Percentiles rank a stretch among this genome's conserved stretches.
Conservation (phyloP, 1,284 basidiomycete species). For the Malassezia obtusa region DNA sequence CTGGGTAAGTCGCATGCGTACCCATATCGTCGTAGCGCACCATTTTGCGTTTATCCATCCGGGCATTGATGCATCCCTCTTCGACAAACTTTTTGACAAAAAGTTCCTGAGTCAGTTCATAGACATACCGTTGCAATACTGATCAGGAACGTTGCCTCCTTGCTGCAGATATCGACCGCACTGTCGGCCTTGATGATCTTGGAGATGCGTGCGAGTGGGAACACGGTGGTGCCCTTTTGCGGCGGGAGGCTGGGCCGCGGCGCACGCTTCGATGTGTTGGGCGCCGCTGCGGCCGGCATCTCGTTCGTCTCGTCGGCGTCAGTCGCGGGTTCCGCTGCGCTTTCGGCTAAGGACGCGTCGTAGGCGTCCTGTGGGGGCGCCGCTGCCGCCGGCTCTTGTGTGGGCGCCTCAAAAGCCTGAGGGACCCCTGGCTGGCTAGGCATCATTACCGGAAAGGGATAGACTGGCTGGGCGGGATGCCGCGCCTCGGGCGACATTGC, state of each 20-base stretch:
- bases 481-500: too few relatives aligned
- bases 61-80: constrained; percentile 31
- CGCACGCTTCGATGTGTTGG: background rate
- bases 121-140: constrained; percentile 24
- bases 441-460: too few relatives aligned
- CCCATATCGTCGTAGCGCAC: constrained; percentile 35
- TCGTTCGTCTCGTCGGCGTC: background rate
- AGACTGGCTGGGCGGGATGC: too few relatives aligned
- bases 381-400: too few relatives aligned
- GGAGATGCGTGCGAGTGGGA: constrained; percentile 28
- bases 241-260: constrained; percentile 2
- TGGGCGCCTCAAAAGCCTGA: too few relatives aligned
- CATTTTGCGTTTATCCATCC: constrained; percentile 32
- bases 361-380: too few relatives aligned
- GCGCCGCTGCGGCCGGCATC: background rate
- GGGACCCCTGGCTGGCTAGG: too few relatives aligned
- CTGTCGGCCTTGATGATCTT: constrained; percentile 41
- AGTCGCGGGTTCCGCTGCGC: background rate
- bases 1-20: constrained; percentile 12
- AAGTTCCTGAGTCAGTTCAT: constrained; percentile 20
- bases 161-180: constrained; percentile 37
- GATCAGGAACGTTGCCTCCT: constrained; percentile 37
- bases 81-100: constrained; percentile 34
- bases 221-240: constrained; percentile 23
- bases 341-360: too few relatives aligned